Base-by-base conservation (phyloP, 2,329 filamentous ascomycete genomes). In the Geosmithia flava region DNA sequence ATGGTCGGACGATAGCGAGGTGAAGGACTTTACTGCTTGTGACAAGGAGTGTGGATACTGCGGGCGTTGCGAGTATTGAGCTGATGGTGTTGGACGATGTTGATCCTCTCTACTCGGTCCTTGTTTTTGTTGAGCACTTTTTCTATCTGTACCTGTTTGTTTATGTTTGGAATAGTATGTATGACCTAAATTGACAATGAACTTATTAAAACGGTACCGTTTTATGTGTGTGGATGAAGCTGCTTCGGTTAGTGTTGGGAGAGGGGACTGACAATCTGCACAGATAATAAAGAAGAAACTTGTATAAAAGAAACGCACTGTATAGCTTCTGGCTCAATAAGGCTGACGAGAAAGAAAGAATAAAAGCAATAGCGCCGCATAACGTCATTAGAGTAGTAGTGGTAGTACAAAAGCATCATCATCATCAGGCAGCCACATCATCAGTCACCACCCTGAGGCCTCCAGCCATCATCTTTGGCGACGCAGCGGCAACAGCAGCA, bases 401-500 rank as follows among this genome's bases (percentile, higher is more conserved):
- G 11, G 11, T 37, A 37, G 6, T n/a, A n/a, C n/a, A n/a, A 37
- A 11, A 37, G 10, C 33, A 16, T 37, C 33, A 37, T 37, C 33
- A 16, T 37, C 33, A 13, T 37, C 33, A 37, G 33, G 11, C 10
- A 16, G 33, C 33, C 33, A 61, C 60, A 10, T 63, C 60, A 16
- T 66, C 59, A 16, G 65, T 62, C 13, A 76, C 72, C 15, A 75
- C 60, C 23, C 73, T 63, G 40, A 75, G 64, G 2, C 59, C 64
- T 1, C 62, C 67, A 1, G 62, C 66, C 54, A 68, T 71, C 53
- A 65, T 69, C 27, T 16, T 44, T 17, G n/a, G 19, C 11, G 30
- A 11, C 16, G 20, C 20, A 23, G 23, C 29, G 15, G 11, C 27
- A 6, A 10, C 20, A 2, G 27, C 27, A 20, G 44, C 39, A n/a